Base-by-base conservation (phyloP, 2,329 filamentous ascomycete species). In the Aspergillus jensenii region DNA sequence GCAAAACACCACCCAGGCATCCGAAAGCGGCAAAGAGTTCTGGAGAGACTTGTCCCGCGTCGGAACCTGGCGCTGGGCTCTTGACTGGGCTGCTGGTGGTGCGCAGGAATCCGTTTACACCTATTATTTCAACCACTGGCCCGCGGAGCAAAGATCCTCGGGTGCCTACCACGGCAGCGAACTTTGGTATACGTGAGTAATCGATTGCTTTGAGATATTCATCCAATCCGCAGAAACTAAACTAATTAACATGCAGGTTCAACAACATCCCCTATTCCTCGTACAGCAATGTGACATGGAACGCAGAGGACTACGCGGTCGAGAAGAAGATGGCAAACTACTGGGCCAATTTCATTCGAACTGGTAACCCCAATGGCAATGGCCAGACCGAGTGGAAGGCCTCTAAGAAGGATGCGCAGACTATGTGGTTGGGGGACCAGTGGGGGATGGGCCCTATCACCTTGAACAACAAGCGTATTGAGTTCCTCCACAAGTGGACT, bases 291-390 rank as follows among this genome's bases (percentile, higher is more conserved):
- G 59, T 67, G n/a, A 67, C 63, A n/a, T 74, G 70, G 66, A 60
- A 58, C 12, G 45, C 59, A 0, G 52, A 60, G 5, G 71, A 74
- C 47, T 71, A 67, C 54, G 56, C 46, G 8, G 66, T 74, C 43
- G 63, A 68, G 40, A 35, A 55, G 6, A 58, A 48, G 25, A 71
- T 70, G 40, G 58, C 62, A 9, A 44, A 62, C 19, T 75, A 74
- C 59, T 70, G 75, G 59, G 68, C 64, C 21, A 71, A 70, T 51
- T 75, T 74, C 50, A 70, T 66, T 35, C 61, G 57, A 44, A 71
- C 61, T 12, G 72, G 72, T 2, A 62, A 67, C 31, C 72, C 73
- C 62, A 76, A 58, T 63, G 71, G 47, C 71, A 59, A 60, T 4
- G 31, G 27, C 0, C 33, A 21, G 12, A 5, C n/a, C 6, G 5